These are phyloP conservation scores for Stachybotrys chartarum DNA, from an alignment of 2,329 filamentous ascomycete genomes.

Conservation along the genomic window DNA sequence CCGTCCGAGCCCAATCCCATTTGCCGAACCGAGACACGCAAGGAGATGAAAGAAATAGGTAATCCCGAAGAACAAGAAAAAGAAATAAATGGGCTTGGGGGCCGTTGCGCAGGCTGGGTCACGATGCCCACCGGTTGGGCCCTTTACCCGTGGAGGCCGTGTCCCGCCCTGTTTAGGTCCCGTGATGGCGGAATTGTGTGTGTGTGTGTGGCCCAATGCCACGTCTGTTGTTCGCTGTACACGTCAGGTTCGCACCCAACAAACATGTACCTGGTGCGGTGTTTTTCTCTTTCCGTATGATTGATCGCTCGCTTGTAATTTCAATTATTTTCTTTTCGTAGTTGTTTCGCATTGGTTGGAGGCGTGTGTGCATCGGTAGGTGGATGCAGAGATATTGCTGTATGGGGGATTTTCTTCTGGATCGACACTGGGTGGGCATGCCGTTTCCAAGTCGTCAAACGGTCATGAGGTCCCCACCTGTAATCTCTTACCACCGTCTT, in stretches of 20 bases:
- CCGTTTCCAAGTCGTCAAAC: neutral
- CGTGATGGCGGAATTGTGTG: neutral
- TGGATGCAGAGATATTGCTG: neutral
- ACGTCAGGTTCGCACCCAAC: constrained; percentile 3
- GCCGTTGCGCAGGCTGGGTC: neutral
- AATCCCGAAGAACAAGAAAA: neutral
- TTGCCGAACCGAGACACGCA: neutral
- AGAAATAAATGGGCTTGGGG: neutral
- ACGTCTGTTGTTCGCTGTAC: neutral
- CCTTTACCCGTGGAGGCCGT: neutral
- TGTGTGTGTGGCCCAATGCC: neutral
- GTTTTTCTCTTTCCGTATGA: neutral
- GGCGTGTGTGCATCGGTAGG: neutral
- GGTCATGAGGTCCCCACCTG: neutral
- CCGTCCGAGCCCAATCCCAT: neutral
- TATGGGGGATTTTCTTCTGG: neutral
- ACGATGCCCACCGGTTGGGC: neutral
- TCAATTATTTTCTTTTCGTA: neutral
- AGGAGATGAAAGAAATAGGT: neutral
- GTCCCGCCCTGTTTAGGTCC: neutral
- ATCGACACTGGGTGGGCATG: neutral
- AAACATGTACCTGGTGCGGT: neutral
- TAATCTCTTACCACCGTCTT: neutral
- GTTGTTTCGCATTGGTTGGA: neutral
- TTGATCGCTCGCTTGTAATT: neutral